These are phyloP conservation scores for Tricladium varicosporioides DNA, from an alignment of 2,329 filamentous ascomycete species.

Conservation along the genomic window DNA sequence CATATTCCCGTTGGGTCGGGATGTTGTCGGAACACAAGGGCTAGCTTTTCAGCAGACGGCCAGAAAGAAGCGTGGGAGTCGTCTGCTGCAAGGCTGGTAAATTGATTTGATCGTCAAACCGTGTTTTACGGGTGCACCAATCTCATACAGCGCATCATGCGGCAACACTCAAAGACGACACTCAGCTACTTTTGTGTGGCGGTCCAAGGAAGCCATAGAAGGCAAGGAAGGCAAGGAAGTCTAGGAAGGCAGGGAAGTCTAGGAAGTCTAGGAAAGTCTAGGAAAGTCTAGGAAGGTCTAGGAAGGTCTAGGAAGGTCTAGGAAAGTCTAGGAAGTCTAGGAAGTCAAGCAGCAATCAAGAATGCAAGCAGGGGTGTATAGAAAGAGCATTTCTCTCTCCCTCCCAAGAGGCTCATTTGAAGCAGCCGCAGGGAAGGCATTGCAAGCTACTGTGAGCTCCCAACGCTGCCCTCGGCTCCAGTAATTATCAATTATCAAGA, in stretches of 20 bases:
- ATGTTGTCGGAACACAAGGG: neutral
- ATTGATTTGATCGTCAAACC: slow-evolving; percentile 23
- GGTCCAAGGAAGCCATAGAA: neutral
- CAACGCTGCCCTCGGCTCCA: no score
- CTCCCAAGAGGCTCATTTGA: slow-evolving; percentile 6
- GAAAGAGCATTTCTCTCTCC: neutral
- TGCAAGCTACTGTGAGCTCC: no score
- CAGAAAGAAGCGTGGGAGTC: neutral
- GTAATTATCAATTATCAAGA: no score
- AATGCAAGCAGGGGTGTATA: neutral
- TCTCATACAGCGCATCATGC: slow-evolving; percentile 23
- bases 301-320: no score
- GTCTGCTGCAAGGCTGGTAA: neutral
- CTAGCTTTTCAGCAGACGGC: neutral
- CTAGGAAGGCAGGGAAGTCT: no score
- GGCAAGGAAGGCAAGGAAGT: no score
- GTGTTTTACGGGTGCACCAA: slow-evolving; percentile 19
- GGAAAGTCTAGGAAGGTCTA: no score
- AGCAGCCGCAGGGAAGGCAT: neutral
- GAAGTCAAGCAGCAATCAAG: neutral
- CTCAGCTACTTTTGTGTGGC: neutral
- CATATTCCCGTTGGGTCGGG: slow-evolving; percentile 7
- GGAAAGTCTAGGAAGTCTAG: no score
- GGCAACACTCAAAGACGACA: slow-evolving; percentile 5
- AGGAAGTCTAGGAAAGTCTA: no score